Evolutionary conservation across 495 filamentous ascomycete species (phyloP), one percentile per base, ranked within the genome.

Genomic region (Xylona heveae): DNA sequence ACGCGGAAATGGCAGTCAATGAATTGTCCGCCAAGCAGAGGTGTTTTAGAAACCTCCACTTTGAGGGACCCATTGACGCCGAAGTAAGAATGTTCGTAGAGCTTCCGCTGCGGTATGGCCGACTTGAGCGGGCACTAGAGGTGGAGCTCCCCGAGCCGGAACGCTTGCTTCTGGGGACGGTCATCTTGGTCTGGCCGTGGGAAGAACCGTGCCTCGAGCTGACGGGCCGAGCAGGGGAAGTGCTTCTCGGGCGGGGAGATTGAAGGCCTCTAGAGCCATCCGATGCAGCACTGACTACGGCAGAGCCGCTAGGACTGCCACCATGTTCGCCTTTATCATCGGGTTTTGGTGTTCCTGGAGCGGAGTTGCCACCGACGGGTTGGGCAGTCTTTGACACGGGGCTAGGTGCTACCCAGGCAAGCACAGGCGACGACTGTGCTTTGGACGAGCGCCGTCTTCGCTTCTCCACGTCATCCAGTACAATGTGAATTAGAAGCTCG

Each of bases 381-480:
- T 74, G 71, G 2, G 52, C 52, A 35, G 59, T 56, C n/a, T 36
- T 9, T n/a, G 62, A 58, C 8, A 67, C 45, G 6, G 71, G 69
- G 42, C 68, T 76, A 10, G 66, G 56, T 29, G 64, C 61, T 10
- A 68, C 58, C 62, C 72, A 77, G 2, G 67, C 62, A 15, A 68
- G 53, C 12, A 69, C 67, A 20, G 85, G 79, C 2, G 84, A 90
- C 17, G 68, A 60, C 35, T 83, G 78, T 7, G 66, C 59, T 51
- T 91, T 94, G 34, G 82, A 76, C 2, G 84, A 88, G 18, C 88
- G 71, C 30, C 78, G 68, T 12, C 88, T 70, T 27, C 88, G 67
- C 53, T 76, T 81, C 46, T 94, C 82, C 62, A 90, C 84, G 47
- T 97, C 88, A 45, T 97, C 88, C 38, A 95, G 52, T 15, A 97